Conservation (phyloP, 1,139 yeast genomes). For the Geotrichum cucujoidarum region DNA sequence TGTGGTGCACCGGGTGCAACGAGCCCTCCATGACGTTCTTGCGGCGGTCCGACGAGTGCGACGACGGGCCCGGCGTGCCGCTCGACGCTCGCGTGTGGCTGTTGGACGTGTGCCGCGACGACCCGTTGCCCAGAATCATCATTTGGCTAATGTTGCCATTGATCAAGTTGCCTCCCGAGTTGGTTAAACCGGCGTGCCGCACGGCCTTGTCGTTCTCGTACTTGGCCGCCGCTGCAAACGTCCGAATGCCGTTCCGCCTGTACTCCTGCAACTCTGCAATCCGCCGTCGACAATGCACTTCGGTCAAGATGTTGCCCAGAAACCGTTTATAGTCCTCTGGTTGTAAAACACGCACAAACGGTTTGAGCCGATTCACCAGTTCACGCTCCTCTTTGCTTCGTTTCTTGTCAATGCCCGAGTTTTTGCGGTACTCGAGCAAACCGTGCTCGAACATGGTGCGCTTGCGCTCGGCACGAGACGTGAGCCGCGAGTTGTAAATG, state of each 20-base stretch:
- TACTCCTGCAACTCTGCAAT: slow-evolving; percentile 90
- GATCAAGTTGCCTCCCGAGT: slow-evolving; percentile 15
- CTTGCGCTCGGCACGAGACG: slow-evolving; percentile 89
- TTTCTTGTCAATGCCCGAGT: slow-evolving; percentile 68
- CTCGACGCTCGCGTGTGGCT: slow-evolving; percentile 8
- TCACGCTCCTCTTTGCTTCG: slow-evolving; percentile 89
- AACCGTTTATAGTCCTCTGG: slow-evolving; percentile 75
- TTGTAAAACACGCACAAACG: slow-evolving; percentile 75
- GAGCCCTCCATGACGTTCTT: slow-evolving; percentile 12
- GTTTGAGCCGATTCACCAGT: slow-evolving; percentile 63
- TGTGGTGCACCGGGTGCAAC: slow-evolving; percentile 15
- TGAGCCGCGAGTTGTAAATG: slow-evolving; percentile 82
- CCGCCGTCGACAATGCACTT: slow-evolving; percentile 70
- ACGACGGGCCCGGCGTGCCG: not conserved
- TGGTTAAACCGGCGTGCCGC: slow-evolving; percentile 30
- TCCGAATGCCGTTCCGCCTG: slow-evolving; percentile 83
- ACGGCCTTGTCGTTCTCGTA: slow-evolving; percentile 81
- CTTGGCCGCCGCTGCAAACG: slow-evolving; percentile 75
- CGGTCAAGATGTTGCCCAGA: slow-evolving; percentile 65
- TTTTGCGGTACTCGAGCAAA: slow-evolving; percentile 78
- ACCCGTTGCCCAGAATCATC: slow-evolving; percentile 9
- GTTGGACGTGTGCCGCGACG: slow-evolving; percentile 19
- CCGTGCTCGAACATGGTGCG: slow-evolving; percentile 71
- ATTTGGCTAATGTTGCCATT: slow-evolving; percentile 13
- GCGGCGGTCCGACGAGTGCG: not conserved